A percentile compares a stretch with the other conserved stretches of the same genome.
phyloP scores from a whole-genome alignment of 2,329 filamentous ascomycete genomes.

The Fusarium transvaalense region DNA sequence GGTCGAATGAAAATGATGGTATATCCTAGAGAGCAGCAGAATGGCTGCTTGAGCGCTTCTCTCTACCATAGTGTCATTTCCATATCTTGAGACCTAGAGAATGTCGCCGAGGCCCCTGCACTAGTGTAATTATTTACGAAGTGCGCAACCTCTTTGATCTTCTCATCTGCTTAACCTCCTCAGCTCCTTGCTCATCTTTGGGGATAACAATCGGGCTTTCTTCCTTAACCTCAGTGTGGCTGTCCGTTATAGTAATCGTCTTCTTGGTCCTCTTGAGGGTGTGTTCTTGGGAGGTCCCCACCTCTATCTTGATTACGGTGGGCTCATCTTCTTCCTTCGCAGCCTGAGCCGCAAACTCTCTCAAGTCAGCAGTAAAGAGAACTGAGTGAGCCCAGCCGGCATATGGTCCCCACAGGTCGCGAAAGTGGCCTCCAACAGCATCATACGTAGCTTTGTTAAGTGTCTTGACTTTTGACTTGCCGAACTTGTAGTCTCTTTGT shows the following conservation, averaged over 20 bases:
- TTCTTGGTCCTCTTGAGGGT: constrained; percentile 47
- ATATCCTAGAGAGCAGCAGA: not conserved
- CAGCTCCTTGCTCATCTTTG: constrained; percentile 29
- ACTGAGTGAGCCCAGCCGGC: constrained; percentile 99
- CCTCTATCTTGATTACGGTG: constrained; percentile 35
- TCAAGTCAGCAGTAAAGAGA: constrained; percentile 92
- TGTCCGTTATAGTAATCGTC: constrained; percentile 31
- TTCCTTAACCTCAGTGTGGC: constrained; percentile 32
- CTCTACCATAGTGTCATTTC: not conserved
- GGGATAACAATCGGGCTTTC: constrained; percentile 27
- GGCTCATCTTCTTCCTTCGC: constrained; percentile 27
- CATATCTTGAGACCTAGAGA: not conserved
- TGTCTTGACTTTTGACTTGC: constrained; percentile 84
- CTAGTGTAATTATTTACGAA: constrained; percentile 1
- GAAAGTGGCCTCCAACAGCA: constrained; percentile 90
- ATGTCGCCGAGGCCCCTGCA: not conserved
- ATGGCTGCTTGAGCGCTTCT: not conserved
- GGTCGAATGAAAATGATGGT: not conserved
- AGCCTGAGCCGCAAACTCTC: constrained; percentile 79
- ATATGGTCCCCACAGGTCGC: constrained; percentile 89
- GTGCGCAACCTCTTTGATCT: constrained; percentile 50
- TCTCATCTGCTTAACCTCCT: constrained; percentile 28
- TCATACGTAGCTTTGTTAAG: constrained; percentile 91
- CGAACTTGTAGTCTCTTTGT: constrained; percentile 93
- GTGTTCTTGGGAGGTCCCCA: constrained; percentile 43